Base-by-base conservation (phyloP, 352 stramenopile species). In the Phytopythium montanum region DNA sequence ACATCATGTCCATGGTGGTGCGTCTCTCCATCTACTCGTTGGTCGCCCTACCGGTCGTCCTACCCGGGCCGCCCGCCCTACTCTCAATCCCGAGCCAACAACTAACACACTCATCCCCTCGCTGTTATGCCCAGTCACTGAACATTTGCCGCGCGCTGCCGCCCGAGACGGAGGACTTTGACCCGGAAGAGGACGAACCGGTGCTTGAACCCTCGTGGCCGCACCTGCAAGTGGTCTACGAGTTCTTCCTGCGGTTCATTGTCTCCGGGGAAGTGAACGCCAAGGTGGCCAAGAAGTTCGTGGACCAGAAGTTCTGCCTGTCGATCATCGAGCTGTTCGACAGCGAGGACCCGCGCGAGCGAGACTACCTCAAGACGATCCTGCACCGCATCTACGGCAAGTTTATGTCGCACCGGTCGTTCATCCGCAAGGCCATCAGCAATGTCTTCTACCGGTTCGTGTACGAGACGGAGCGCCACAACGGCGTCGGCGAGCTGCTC, bases 321-420 rank as follows among this genome's bases (percentile, higher is more conserved):
- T 79, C 92, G 39, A 81, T 99, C 39, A 96, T 99, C 38, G 92
- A 98, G 44, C 85, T 99, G 3, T 92, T 93, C 56, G 79, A 91
- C 80, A 97, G 81, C 25, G 96, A 99, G 71, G 97, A 99, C 82
- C 96, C 96, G 59, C 90, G 97, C 45, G 97, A 99, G 76, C 81
- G 97, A 42, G 97, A 99, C 66, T 99, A 99, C 72, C 79, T 99
- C 39, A 99, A 99, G 79, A 99, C 97, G 5, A 99, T 99, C 61
- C 73, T 99, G 51, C 97, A 99, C 67, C 91, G 97, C 45, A 99
- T 99, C 48, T 99, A 99, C 73, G 96, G 96, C 72, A 99, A 99
- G 71, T 99, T 99, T 69, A 99, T 99, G 92, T 97, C 88, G 49
- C 95, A 99, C 61, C 90, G 97, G 48, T 98, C 95, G 12, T 99